These are phyloP conservation scores for Periconia sp. DNA, from an alignment of 2,329 filamentous ascomycete genomes.

Conservation along the genomic window DNA sequence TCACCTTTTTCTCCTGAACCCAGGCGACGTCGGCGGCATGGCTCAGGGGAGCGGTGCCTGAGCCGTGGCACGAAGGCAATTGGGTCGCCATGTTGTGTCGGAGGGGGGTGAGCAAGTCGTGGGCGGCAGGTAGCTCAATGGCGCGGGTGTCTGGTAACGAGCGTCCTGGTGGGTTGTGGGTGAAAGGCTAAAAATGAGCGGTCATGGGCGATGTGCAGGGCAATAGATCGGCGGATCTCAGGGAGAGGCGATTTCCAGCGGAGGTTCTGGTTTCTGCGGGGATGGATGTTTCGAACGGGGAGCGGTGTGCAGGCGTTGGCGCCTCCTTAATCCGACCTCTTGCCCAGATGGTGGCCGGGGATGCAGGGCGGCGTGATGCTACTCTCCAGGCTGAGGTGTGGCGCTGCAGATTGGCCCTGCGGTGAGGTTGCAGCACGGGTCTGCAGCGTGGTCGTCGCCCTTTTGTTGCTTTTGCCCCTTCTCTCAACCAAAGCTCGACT, in stretches of 20 bases:
- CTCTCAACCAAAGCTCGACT: too few relatives aligned
- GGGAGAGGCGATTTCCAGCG: neutral
- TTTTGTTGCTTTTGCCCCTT: too few relatives aligned
- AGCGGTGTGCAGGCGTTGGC: slow-evolving; percentile 7
- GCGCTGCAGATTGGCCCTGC: too few relatives aligned
- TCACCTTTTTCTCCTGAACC: slow-evolving; percentile 14
- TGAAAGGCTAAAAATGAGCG: slow-evolving; percentile 6
- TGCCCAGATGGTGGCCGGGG: too few relatives aligned
- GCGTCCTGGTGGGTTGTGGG: slow-evolving; percentile 2
- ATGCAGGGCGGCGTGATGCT: too few relatives aligned
- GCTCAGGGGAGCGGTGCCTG: slow-evolving; percentile 3
- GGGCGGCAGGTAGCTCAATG: neutral
- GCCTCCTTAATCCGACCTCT: slow-evolving; percentile 3
- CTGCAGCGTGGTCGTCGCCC: too few relatives aligned
- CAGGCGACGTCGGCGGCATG: slow-evolving; percentile 3
- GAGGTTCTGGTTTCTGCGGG: slow-evolving; percentile 7
- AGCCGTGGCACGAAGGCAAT: slow-evolving; percentile 10
- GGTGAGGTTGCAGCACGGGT: too few relatives aligned
- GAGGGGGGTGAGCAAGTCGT: neutral
- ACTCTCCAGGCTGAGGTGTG: too few relatives aligned
- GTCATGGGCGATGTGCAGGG: slow-evolving; percentile 2
- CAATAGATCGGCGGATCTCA: neutral
- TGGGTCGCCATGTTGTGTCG: slow-evolving; percentile 10
- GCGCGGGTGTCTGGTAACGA: slow-evolving; percentile 8
- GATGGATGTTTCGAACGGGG: slow-evolving; percentile 8